Evolutionary conservation across 108 stramenopile species (phyloP).

Genomic region (Chaetoceros tenuissimus): DNA sequence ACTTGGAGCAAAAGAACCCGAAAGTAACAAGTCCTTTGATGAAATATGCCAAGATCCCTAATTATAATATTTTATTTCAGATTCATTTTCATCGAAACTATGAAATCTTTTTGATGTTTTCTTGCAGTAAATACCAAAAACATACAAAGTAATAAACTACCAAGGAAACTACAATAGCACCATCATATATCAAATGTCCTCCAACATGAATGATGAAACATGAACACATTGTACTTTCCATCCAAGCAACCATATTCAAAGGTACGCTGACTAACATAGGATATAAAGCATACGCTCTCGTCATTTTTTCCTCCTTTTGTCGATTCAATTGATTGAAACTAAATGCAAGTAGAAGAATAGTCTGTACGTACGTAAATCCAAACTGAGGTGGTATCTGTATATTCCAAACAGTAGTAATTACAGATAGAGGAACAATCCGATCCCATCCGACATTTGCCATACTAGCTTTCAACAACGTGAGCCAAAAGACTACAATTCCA

Average conservation of each 20-base stretch:
- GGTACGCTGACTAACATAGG: constrained; percentile 14
- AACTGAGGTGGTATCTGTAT: constrained; percentile 2
- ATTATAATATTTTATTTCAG: too few relatives aligned
- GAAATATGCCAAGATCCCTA: too few relatives aligned
- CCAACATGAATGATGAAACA: constrained; percentile 9
- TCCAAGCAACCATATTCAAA: constrained; percentile 12
- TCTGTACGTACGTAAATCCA: constrained; percentile 19
- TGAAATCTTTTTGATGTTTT: too few relatives aligned
- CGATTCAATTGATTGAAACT: constrained; percentile 13
- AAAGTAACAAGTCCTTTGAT: too few relatives aligned
- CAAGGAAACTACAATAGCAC: not conserved
- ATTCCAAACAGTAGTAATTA: not conserved
- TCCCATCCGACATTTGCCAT: constrained; percentile 2
- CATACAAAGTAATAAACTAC: not conserved
- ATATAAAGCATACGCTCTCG: constrained; percentile 12
- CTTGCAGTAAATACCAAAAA: too few relatives aligned
- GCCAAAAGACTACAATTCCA: constrained; percentile 11
- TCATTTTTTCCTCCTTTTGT: constrained; percentile 11
- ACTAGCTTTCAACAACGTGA: constrained; percentile 8
- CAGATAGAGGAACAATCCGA: not conserved
- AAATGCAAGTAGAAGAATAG: constrained; percentile 11
- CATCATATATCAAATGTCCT: constrained; percentile 24
- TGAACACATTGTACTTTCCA: constrained; percentile 24
- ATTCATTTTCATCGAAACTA: too few relatives aligned
- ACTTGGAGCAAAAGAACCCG: too few relatives aligned